phyloP scores from a whole-genome alignment of 2,329 filamentous ascomycete species.

The Paecilomyces sp. region DNA sequence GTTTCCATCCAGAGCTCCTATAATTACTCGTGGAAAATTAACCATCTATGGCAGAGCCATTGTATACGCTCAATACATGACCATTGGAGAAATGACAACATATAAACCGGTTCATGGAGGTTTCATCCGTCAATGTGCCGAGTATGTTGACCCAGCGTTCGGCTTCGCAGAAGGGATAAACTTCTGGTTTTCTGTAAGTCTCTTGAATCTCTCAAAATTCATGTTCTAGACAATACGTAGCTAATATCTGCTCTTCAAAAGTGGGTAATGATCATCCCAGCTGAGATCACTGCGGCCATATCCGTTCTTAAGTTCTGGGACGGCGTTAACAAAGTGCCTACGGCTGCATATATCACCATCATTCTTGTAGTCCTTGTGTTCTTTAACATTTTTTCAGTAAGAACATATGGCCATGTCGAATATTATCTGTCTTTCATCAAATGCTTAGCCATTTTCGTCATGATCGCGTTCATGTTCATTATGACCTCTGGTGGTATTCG shows the following conservation, averaged over 20 bases:
- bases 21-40: background rate
- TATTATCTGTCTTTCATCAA: conserved; percentile 26
- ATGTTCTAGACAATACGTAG: background rate
- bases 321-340: conserved; percentile 15
- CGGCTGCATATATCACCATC: conserved; percentile 27
- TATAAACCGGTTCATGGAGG: conserved; percentile 26
- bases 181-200: conserved; percentile 24
- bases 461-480: conserved; percentile 29
- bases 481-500: conserved; percentile 27
- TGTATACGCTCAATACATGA: conserved; percentile 25
- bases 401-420: conserved; percentile 23
- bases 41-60: conserved; percentile 15
- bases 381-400: conserved; percentile 20
- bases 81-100: conserved; percentile 25
- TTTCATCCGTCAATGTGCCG: conserved; percentile 23
- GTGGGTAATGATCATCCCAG: conserved; percentile 26
- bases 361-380: conserved; percentile 20
- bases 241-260: conserved; percentile 1
- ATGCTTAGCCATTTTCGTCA: conserved; percentile 20
- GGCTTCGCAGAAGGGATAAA: conserved; percentile 28
- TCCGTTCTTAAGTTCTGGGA: conserved; percentile 27
- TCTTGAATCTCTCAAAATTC: background rate
- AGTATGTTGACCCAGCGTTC: conserved; percentile 26
- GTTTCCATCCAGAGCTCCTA: background rate
- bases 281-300: conserved; percentile 28